Percentiles rank a stretch among this genome's conserved stretches.
phyloP scores from a whole-genome alignment of 2,329 filamentous ascomycete species.

The Pyrenophora seminiperda region DNA sequence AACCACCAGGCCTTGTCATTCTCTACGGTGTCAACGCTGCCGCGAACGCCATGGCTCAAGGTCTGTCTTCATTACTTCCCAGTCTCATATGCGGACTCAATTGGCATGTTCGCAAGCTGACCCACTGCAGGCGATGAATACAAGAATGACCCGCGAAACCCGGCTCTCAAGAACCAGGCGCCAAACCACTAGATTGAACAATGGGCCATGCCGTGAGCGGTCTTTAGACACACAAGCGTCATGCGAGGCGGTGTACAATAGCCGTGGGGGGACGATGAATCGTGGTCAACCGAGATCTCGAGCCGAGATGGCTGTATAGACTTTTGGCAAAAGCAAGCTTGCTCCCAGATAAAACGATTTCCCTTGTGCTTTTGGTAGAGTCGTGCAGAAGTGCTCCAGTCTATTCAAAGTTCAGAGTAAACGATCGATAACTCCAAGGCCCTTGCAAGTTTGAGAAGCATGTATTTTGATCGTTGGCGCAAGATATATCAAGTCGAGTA shows the following conservation, averaged over 20 bases:
- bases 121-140: constrained; percentile 76
- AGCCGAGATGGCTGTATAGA: constrained; percentile 43
- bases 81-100: neutral
- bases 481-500: neutral
- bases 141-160: constrained; percentile 97
- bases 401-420: no score
- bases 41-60: constrained; percentile 75
- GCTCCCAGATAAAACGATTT: constrained; percentile 8
- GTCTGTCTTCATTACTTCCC: constrained; percentile 60
- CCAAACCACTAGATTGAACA: constrained; percentile 38
- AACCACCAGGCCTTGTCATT: constrained; percentile 73
- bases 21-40: constrained; percentile 89
- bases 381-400: neutral
- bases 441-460: no score
- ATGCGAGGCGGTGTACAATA: constrained; percentile 46
- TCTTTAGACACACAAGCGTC: constrained; percentile 21
- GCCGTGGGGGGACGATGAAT: constrained; percentile 27
- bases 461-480: no score
- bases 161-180: constrained; percentile 48
- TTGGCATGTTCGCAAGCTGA: constrained; percentile 24
- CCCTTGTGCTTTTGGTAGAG: neutral
- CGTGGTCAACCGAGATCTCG: constrained; percentile 11
- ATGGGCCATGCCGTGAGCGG: constrained; percentile 18
- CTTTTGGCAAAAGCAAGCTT: constrained; percentile 27
- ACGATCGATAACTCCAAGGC: no score